These are phyloP conservation scores for Mercurialis annua DNA, from an alignment of 345 rosid species.

Conservation along the genomic window DNA sequence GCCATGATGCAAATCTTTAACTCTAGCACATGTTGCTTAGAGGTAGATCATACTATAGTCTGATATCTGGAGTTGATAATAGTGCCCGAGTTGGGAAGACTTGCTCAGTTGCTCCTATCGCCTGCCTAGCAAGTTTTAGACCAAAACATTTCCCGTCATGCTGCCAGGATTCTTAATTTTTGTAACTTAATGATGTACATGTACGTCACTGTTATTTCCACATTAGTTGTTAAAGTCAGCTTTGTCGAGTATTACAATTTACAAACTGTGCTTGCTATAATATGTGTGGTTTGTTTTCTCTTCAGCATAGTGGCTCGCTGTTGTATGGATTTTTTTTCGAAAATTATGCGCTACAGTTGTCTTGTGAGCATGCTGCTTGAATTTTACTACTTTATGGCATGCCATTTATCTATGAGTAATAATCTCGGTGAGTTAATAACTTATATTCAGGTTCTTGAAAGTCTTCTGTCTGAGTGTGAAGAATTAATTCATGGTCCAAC, in stretches of 20 bases:
- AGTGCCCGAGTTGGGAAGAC: background rate
- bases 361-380: background rate
- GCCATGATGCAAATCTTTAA: background rate
- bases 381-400: background rate
- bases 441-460: slow-evolving; percentile 39
- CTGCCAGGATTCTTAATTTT: background rate
- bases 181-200: background rate
- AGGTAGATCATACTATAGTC: background rate
- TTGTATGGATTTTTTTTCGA: background rate
- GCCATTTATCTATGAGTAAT: background rate
- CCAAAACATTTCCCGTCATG: background rate
- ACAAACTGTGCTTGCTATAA: background rate
- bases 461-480: slow-evolving; percentile 39
- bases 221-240: background rate
- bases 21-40: background rate
- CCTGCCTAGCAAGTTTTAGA: background rate
- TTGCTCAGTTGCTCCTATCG: background rate
- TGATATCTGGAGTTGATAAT: background rate
- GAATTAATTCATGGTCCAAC: slow-evolving; percentile 39
- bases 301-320: background rate
- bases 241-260: background rate
- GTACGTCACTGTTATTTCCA: background rate
- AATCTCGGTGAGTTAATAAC: background rate
- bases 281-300: background rate
- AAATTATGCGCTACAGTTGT: background rate